Conservation (phyloP, 305 asterid species). For the Fraxinus angustifolia region DNA sequence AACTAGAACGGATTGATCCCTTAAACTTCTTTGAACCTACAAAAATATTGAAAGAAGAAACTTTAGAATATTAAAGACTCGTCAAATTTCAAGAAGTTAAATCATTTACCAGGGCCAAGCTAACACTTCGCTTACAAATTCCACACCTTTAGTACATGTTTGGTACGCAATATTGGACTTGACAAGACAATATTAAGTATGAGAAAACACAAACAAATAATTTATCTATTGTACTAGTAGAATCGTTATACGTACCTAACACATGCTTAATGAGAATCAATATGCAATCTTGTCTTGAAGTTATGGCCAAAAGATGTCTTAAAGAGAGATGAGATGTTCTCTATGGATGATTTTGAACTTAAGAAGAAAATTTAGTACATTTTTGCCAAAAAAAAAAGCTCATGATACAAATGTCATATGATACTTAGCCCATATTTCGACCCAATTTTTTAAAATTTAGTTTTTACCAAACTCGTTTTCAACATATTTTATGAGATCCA, state of each 20-base stretch:
- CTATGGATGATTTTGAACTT: neutral
- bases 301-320: neutral
- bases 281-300: neutral
- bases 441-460: no score
- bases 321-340: neutral
- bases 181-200: neutral
- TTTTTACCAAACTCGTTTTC: neutral
- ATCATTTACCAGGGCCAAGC: neutral
- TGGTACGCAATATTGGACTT: neutral
- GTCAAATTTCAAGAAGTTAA: neutral
- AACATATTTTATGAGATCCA: no score
- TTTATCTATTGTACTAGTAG: no score
- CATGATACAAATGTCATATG: neutral
- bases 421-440: neutral
- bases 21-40: constrained; percentile 87
- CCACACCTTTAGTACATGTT: neutral
- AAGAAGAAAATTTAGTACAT: neutral
- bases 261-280: neutral
- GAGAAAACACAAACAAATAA: neutral
- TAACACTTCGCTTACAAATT: neutral
- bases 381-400: neutral
- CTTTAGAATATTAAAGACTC: neutral
- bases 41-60: neutral
- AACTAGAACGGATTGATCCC: constrained; percentile 67
- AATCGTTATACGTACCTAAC: neutral